Conservation (phyloP, 495 filamentous ascomycete genomes). For the Rhypophila decipiens region DNA sequence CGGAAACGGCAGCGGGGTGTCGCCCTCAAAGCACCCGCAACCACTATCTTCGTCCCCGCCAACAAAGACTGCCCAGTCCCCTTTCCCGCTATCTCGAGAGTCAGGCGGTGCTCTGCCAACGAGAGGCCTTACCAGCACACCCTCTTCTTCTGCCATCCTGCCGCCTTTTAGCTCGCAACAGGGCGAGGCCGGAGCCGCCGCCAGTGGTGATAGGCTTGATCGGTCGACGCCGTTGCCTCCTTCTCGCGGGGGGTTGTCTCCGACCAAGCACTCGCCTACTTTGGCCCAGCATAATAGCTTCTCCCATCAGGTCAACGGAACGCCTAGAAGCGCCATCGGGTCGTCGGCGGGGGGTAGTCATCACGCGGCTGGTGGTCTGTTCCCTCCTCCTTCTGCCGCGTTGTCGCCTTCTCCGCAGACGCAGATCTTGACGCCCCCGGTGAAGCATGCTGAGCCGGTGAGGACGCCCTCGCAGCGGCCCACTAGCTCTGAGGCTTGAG, state of each 20-base stretch:
- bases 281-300: constrained; percentile 21
- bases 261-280: constrained; percentile 62
- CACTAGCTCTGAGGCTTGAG: constrained; percentile 16
- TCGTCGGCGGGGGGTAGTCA: constrained; percentile 16
- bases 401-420: constrained; percentile 46
- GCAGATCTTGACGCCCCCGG: constrained; percentile 43
- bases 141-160: constrained; percentile 12
- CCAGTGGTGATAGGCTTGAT: constrained; percentile 12
- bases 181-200: too few species aligned
- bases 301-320: constrained; percentile 7
- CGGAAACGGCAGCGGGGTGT: constrained; percentile 23
- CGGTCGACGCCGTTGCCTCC: constrained; percentile 44
- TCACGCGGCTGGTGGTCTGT: constrained; percentile 24
- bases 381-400: constrained; percentile 46
- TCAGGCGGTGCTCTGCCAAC: constrained; percentile 6
- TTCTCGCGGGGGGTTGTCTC: constrained; percentile 60
- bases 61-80: constrained; percentile 22
- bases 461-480: constrained; percentile 13
- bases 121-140: constrained; percentile 10
- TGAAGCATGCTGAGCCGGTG: constrained; percentile 38
- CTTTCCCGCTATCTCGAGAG: constrained; percentile 8
- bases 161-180: constrained; percentile 19
- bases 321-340: constrained; percentile 13
- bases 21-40: constrained; percentile 25
- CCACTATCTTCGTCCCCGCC: constrained; percentile 22